Conservation (phyloP, 2,329 filamentous ascomycete genomes). For the Chalaropsis ovoidea region DNA sequence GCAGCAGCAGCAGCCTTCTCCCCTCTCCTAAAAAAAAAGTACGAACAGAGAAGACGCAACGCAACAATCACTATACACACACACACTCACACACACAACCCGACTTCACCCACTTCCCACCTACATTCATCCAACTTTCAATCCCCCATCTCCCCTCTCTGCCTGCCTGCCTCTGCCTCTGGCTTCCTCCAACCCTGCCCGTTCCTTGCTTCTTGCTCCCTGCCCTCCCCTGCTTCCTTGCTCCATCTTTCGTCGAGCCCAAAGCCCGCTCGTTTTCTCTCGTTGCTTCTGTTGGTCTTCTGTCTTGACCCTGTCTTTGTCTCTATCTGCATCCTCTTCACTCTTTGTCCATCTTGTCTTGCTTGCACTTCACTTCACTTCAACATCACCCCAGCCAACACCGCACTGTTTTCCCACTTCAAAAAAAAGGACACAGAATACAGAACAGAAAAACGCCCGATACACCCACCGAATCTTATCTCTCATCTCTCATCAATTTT, state of each 20-base stretch:
- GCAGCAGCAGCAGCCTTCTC: neutral
- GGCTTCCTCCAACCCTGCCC: constrained; percentile 3
- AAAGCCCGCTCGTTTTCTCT: constrained; percentile 11
- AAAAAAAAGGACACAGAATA: neutral
- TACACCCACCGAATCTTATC: neutral
- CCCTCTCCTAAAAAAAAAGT: neutral
- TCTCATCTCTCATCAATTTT: neutral
- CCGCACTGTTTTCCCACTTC: constrained; percentile 4
- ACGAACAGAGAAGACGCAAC: neutral
- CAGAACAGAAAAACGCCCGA: neutral
- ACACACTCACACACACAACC: neutral
- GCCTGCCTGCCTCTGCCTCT: neutral
- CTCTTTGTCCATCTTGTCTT: constrained; percentile 16
- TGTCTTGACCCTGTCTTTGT: constrained; percentile 6
- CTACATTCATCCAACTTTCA: neutral
- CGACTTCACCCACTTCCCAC: constrained; percentile 3
- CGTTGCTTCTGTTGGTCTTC: constrained; percentile 5
- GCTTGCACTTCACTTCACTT: constrained; percentile 13
- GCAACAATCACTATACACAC: neutral
- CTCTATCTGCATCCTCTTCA: constrained; percentile 17
- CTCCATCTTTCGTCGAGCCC: neutral
- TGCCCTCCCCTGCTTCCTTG: neutral
- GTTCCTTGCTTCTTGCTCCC: constrained; percentile 1
- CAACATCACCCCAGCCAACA: neutral
- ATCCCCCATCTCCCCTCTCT: neutral